Evolutionary conservation across 345 rosid genomes (phyloP), one percentile per base, ranked within the genome.

Genomic region (Cardamine resedifolia): DNA sequence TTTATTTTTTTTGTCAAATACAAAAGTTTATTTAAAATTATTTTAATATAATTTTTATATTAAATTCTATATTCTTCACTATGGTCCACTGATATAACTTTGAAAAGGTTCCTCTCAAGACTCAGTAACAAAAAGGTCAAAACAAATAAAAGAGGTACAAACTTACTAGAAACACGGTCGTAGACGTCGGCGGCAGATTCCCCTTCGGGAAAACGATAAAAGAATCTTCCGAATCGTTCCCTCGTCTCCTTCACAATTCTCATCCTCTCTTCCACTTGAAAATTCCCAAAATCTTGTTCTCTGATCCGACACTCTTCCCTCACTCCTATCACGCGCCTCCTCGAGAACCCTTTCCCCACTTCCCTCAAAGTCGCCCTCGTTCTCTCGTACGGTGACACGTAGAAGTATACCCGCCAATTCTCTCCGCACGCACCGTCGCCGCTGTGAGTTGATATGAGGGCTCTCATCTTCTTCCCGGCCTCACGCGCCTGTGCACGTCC

Each of bases 121-220:
- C 41, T 36, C 41, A n/a, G n/a, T n/a, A n/a, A n/a, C n/a, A n/a
- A n/a, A n/a, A n/a, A n/a, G n/a, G n/a, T n/a, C n/a, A n/a, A n/a
- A n/a, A n/a, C n/a, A n/a, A n/a, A n/a, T n/a, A n/a, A n/a, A 10
- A 10, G 3, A 10, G 41, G 41, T 36, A 10, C n/a, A 34, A 69
- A 66, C 86, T 33, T 86, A 91, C 98, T 87, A 0, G 98, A 94
- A 72, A 94, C 93, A 1, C 97, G 97, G 71, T 94, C 98, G 31
- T 83, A 94, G 56, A 94, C 97, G 60, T 94, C 98, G 12, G 98
- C 94, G 19, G 96, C 98, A 33, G 98, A 94, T 79, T 94, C 98
- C 65, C 98, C 98, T 62, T 94, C 98, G 4, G 97, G 96, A 30
- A 94, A 94, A 26, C 98, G 84, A 67, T 84, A 94, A 77, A 80